Evolutionary conservation across 1,284 basidiomycete genomes (phyloP), one percentile per base, ranked within the genome.

Genomic region (Mycena sp.): DNA sequence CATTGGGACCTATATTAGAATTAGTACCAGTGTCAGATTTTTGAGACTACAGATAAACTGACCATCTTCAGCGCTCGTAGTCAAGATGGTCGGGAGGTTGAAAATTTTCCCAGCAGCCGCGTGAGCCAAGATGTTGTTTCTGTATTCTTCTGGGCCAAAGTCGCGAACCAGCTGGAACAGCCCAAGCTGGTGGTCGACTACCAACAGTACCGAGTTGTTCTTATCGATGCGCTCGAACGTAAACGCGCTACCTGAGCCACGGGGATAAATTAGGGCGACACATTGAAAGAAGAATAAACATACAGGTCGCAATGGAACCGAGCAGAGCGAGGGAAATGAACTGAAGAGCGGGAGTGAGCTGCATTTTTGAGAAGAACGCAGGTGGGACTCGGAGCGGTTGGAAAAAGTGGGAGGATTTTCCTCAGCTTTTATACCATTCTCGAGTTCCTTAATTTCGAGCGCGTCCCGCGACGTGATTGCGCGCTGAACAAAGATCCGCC

Each of bases 141-240:
- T 77, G 65, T 74, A 80, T 41, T 80, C 73, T 16, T 75, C 76
- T 0, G 80, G 73, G 14, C 73, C 64, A 41, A 71, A 71, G 70
- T 84, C 82, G 59, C 77, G 77, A 1, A 77, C 77, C 16, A 83
- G 68, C 63, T 82, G 78, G 73, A 79, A 83, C 11, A 84, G 68
- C 17, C 82, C 82, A 38, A 82, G 73, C 67, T 84, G 82, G 64
- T 81, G 79, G 69, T 84, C 83, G 56, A 84, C 76, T 54, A 84
- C 74, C 44, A 84, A 72, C 14, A 84, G 73, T 23, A 78, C 71
- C 11, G 71, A 74, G 48, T 83, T 69, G 70, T 78, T 72, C 68
- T 83, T 83, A 76, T 83, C 74, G 67, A 84, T 69, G 38, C 82
- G 74, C 43, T 78, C 78, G 68, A 79, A 82, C 41, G 16, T 52